Conservation (phyloP, 192 early-diverging fungal genomes). For the Neocallimastix lanati region DNA sequence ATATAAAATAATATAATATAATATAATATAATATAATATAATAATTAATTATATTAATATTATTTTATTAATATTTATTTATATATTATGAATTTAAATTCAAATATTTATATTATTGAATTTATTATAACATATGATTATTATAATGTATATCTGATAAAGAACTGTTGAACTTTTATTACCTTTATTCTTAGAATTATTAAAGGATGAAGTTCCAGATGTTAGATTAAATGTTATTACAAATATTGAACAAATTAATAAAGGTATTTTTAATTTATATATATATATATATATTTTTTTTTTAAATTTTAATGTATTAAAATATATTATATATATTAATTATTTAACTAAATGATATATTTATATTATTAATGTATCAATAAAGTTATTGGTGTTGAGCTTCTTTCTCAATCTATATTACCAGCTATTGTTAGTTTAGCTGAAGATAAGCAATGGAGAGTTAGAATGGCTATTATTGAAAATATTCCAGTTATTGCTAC, state of each 20-base stretch:
- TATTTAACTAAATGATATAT: no score
- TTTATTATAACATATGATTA: no score
- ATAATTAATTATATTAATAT: no score
- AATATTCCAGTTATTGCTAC: conserved; percentile 92
- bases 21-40: no score
- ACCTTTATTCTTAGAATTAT: conserved; percentile 80
- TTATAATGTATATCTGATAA: neutral
- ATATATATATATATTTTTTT: no score
- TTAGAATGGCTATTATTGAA: conserved; percentile 95
- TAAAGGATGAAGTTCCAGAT: conserved; percentile 94
- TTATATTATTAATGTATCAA: conserved; percentile 1
- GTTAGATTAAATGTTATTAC: conserved; percentile 97
- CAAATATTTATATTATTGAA: no score
- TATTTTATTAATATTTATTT: no score
- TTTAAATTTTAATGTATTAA: no score
- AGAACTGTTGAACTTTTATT: conserved; percentile 86
- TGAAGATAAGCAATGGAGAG: conserved; percentile 99
- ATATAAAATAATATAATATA: no score
- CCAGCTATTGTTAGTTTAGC: conserved; percentile 96
- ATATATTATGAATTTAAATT: no score
- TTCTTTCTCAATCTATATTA: conserved; percentile 85
- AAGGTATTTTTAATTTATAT: conserved; percentile 28
- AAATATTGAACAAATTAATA: conserved; percentile 90
- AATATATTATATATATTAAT: no score
- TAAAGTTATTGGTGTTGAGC: conserved; percentile 87